These are phyloP conservation scores for Aspergillus aculeatinus DNA, from an alignment of 2,329 filamentous ascomycete species.

Conservation along the genomic window DNA sequence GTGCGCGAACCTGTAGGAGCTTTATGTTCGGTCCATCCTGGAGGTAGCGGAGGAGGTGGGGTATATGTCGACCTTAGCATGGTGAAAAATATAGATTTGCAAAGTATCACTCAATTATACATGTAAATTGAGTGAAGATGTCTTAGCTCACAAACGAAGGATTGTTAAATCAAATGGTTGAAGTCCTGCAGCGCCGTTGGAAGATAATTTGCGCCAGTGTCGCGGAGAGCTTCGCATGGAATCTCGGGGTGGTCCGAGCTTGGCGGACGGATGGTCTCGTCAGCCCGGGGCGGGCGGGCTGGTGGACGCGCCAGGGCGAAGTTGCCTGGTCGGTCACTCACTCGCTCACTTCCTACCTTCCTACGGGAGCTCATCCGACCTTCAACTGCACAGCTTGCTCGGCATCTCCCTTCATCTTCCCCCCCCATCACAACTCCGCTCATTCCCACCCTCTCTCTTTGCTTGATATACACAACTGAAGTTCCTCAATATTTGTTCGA, in stretches of 20 bases:
- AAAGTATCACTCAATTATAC: too few species aligned
- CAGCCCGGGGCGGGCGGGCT: conserved; percentile 6
- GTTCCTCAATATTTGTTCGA: conserved; percentile 12
- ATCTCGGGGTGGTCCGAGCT: conserved; percentile 37
- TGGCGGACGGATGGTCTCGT: conserved; percentile 28
- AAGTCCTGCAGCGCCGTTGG: neutral
- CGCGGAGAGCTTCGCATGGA: conserved; percentile 19
- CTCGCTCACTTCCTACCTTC: conserved; percentile 13
- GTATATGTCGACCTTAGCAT: conserved; percentile 81
- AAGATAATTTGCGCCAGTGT: conserved; percentile 13
- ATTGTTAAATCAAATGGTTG: neutral
- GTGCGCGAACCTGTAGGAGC: conserved; percentile 66
- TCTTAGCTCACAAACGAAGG: neutral
- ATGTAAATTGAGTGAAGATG: too few species aligned
- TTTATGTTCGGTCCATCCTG: conserved; percentile 91
- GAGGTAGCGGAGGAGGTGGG: conserved; percentile 64
- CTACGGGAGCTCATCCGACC: conserved; percentile 36
- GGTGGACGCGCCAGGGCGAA: conserved; percentile 40
- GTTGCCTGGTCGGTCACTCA: conserved; percentile 33
- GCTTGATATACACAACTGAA: conserved; percentile 1
- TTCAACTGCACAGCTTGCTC: conserved; percentile 21
- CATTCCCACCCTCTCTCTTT: conserved; percentile 1
- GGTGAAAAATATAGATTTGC: neutral
- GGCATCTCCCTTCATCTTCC: conserved; percentile 5
- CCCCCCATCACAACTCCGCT: conserved; percentile 13